phyloP scores from a whole-genome alignment of 1,139 yeast species.

The Candida glucosophila region DNA sequence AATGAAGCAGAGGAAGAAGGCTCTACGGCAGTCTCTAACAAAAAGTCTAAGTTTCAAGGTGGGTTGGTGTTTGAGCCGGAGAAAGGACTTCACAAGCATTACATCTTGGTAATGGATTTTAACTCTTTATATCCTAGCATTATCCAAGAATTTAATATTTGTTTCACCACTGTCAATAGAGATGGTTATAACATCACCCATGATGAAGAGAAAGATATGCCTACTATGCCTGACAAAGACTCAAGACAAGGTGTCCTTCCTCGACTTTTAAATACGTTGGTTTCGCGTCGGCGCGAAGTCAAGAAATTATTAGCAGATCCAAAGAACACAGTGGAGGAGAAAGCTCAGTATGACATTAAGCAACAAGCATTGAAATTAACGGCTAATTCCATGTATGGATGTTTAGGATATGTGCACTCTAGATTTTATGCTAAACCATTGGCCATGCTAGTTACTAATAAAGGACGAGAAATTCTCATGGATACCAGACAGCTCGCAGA shows the following conservation, averaged over 20 bases:
- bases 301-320: slow-evolving; percentile 78
- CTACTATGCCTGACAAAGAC: slow-evolving; percentile 57
- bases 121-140: slow-evolving; percentile 95
- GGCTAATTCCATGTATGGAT: slow-evolving; percentile 99
- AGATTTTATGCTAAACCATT: slow-evolving; percentile 94
- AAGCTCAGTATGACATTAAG: slow-evolving; percentile 83
- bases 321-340: slow-evolving; percentile 51
- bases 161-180: slow-evolving; percentile 91
- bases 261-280: slow-evolving; percentile 70
- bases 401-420: slow-evolving; percentile 87
- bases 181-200: slow-evolving; percentile 37
- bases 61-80: slow-evolving; percentile 97
- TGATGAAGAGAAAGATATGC: slow-evolving; percentile 58
- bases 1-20: slow-evolving; percentile 41
- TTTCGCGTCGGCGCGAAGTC: slow-evolving; percentile 87
- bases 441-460: slow-evolving; percentile 91
- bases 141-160: slow-evolving; percentile 92
- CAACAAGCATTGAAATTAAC: slow-evolving; percentile 95
- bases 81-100: slow-evolving; percentile 85
- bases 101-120: slow-evolving; percentile 93
- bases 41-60: slow-evolving; percentile 86
- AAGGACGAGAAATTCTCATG: slow-evolving; percentile 93
- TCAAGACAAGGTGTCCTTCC: slow-evolving; percentile 79
- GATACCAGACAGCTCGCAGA: slow-evolving; percentile 93
- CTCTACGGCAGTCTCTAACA: slow-evolving; percentile 44